Conservation (phyloP, 2,329 filamentous ascomycete species). For the Thelonectria olida region DNA sequence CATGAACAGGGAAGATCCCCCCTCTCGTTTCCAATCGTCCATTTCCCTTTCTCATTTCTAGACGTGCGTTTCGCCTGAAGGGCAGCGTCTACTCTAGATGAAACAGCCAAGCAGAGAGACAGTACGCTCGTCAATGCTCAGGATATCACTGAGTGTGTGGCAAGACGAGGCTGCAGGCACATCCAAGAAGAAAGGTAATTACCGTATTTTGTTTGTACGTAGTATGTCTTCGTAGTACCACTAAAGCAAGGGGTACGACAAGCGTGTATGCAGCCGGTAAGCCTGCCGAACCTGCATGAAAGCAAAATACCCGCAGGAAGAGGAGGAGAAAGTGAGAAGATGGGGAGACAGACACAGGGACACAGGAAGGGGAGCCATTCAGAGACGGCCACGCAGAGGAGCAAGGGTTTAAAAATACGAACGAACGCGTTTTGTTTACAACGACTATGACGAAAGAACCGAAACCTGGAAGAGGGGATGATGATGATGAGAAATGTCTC, state of each 20-base stretch:
- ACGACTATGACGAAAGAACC: background rate
- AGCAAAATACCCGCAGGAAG: background rate
- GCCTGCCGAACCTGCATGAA: background rate
- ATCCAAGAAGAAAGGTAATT: background rate
- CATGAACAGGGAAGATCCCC: constrained; percentile 4
- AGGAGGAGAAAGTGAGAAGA: background rate
- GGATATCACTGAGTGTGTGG: background rate
- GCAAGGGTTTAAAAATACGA: background rate
- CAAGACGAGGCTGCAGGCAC: background rate
- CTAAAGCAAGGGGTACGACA: background rate
- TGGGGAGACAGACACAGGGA: background rate
- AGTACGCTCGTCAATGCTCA: background rate
- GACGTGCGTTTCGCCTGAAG: constrained; percentile 33
- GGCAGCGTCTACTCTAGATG: constrained; percentile 33
- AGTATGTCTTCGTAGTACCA: background rate
- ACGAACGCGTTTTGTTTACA: background rate
- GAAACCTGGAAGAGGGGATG: background rate
- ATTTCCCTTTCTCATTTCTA: constrained; percentile 17
- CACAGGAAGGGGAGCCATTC: background rate
- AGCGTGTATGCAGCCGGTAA: background rate
- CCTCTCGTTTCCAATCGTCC: background rate
- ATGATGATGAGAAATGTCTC: background rate
- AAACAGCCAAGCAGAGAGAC: constrained; percentile 34
- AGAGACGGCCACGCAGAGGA: constrained; percentile 4
- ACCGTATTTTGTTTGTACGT: background rate